Percentiles rank a stretch among this genome's conserved stretches.
Conservation (phyloP, 176 grass and related monocot genomes). For the Microstegium vimineum region DNA sequence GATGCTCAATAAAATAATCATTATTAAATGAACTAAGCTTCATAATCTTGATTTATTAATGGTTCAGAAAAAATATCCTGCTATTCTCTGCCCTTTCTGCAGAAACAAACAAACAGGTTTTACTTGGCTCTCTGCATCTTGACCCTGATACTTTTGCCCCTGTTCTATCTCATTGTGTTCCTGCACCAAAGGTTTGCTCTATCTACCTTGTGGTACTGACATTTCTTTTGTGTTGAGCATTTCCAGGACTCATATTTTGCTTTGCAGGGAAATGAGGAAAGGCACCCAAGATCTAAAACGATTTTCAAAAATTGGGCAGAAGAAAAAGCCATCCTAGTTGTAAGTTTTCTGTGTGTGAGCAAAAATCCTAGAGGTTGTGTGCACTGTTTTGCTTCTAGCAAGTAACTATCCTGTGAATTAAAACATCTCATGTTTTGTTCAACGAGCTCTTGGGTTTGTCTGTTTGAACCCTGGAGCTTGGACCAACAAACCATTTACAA, state of each 20-base stretch:
- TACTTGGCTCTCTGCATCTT: constrained; percentile 75
- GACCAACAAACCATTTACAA: neutral
- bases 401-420: neutral
- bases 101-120: constrained; percentile 81
- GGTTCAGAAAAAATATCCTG: neutral
- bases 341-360: constrained; percentile 4
- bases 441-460: neutral
- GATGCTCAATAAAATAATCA: neutral
- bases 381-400: neutral
- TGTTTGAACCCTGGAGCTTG: neutral
- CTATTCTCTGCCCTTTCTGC: constrained; percentile 27
- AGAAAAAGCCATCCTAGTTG: constrained; percentile 74
- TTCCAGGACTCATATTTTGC: constrained; percentile 13
- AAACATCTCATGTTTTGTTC: neutral
- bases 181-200: constrained; percentile 74
- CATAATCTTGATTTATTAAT: neutral
- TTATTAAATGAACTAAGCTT: neutral
- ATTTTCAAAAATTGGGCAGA: constrained; percentile 57
- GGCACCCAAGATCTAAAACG: constrained; percentile 59
- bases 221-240: constrained; percentile 9
- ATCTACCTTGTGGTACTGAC: constrained; percentile 13
- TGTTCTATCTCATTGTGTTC: constrained; percentile 93
- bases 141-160: constrained; percentile 69
- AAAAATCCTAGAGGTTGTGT: neutral
- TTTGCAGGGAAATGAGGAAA: constrained; percentile 74